phyloP scores from a whole-genome alignment of 2,329 filamentous ascomycete genomes.

The Aspergillus novofumigatus region DNA sequence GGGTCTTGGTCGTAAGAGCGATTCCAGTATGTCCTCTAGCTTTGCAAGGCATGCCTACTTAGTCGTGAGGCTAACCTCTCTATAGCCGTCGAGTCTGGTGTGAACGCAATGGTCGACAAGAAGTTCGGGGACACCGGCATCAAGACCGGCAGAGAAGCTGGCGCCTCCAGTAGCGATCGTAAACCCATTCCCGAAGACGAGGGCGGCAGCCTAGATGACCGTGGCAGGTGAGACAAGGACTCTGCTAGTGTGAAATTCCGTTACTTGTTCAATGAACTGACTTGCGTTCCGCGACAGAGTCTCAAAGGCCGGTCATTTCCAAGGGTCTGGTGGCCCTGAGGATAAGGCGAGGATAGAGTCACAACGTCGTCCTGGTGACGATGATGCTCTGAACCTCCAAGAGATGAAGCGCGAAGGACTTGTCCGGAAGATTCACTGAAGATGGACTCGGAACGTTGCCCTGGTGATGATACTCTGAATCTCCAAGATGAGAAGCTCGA shows the following conservation, averaged over 20 bases:
- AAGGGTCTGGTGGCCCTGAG: constrained; percentile 33
- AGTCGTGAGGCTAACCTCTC: background rate
- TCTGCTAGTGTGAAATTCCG: background rate
- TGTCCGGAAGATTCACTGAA: constrained; percentile 1
- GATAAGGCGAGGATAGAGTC: constrained; percentile 28
- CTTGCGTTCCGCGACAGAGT: constrained; percentile 19
- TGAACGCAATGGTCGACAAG: constrained; percentile 36
- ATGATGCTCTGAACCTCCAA: constrained; percentile 23
- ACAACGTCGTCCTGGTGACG: constrained; percentile 24
- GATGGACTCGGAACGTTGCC: constrained; percentile 21
- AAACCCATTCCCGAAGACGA: constrained; percentile 40
- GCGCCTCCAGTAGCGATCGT: constrained; percentile 34
- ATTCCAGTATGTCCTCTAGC: constrained; percentile 31
- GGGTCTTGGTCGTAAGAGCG: constrained; percentile 35
- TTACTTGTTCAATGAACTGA: constrained; percentile 2
- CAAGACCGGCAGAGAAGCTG: constrained; percentile 34
- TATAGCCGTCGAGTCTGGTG: constrained; percentile 38
- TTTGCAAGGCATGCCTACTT: background rate
- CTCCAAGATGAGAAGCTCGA: constrained; percentile 21
- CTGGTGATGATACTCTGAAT: constrained; percentile 24
- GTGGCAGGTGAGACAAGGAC: constrained; percentile 28
- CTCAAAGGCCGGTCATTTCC: constrained; percentile 34
- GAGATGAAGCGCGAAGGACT: constrained; percentile 19
- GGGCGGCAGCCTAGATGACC: constrained; percentile 37
- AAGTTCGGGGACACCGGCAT: constrained; percentile 36